Percentiles rank a stretch among this genome's conserved stretches.
phyloP scores from a whole-genome alignment of 768 basidiomycete species.

The Saitozyma sp. region DNA sequence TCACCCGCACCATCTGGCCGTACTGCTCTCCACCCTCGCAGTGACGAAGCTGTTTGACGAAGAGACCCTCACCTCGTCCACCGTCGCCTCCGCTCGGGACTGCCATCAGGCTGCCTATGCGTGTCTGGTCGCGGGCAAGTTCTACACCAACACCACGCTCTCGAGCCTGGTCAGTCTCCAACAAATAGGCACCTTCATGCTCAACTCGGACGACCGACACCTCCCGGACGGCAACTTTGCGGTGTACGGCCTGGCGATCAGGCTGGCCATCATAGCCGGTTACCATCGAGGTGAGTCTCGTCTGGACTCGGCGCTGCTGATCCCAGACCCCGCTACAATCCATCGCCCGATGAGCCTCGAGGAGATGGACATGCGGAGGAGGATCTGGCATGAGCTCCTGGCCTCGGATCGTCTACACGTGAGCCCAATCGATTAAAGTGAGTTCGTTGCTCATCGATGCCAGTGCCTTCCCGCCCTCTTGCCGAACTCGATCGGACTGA shows the following conservation, averaged over 20 bases:
- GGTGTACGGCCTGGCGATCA: slow-evolving; percentile 7
- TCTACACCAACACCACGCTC: slow-evolving; percentile 8
- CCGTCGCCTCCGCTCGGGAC: background rate
- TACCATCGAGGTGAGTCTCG: slow-evolving; percentile 6
- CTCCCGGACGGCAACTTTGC: slow-evolving; percentile 11
- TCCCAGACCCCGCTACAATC: slow-evolving; percentile 3
- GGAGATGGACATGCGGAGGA: slow-evolving; percentile 7
- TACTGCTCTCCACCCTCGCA: slow-evolving; percentile 3
- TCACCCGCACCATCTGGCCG: slow-evolving; percentile 9
- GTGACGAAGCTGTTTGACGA: background rate
- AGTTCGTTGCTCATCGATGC: background rate
- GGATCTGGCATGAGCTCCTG: slow-evolving; percentile 12
- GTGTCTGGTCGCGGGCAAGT: slow-evolving; percentile 9
- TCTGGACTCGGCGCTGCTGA: slow-evolving; percentile 2
- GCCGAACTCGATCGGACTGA: slow-evolving; percentile 8
- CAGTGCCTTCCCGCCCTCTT: slow-evolving; percentile 6
- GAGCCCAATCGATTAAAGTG: background rate
- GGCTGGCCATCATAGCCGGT: slow-evolving; percentile 12
- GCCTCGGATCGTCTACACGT: slow-evolving; percentile 11
- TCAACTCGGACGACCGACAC: slow-evolving; percentile 8
- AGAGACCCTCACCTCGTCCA: background rate
- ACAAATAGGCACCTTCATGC: slow-evolving; percentile 1
- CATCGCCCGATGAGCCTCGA: background rate
- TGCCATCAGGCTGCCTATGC: slow-evolving; percentile 2
- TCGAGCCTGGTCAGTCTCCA: slow-evolving; percentile 4